Conservation (phyloP, 768 basidiomycete genomes). For the Termitomyces sp. region DNA sequence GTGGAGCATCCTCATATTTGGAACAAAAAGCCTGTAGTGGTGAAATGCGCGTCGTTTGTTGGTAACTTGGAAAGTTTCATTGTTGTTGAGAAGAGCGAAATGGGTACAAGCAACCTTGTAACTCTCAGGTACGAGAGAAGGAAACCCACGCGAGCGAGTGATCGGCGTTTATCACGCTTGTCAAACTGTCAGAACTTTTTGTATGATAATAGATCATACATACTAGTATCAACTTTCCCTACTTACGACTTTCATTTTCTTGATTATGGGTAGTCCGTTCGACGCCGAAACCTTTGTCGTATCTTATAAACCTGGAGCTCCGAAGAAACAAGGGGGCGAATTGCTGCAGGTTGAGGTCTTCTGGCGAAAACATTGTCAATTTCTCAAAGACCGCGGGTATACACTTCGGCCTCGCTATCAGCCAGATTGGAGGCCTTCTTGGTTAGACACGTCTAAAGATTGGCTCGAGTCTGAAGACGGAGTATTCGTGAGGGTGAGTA, state of each 20-base stretch:
- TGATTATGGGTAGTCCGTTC: background rate
- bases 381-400: background rate
- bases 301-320: background rate
- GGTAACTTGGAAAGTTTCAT: background rate
- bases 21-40: background rate
- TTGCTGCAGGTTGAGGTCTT: background rate
- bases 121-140: background rate
- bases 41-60: background rate
- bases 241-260: background rate
- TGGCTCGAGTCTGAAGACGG: constrained; percentile 2
- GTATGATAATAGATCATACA: background rate
- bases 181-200: background rate
- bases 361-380: constrained; percentile 1
- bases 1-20: background rate
- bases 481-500: background rate
- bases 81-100: background rate
- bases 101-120: background rate
- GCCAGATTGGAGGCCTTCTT: constrained; percentile 2
- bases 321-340: background rate
- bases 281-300: background rate
- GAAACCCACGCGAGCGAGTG: background rate
- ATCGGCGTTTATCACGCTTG: background rate
- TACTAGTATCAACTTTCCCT: background rate
- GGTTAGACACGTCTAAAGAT: constrained; percentile 1
- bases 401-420: constrained; percentile 4